Conservation (phyloP, 2,329 filamentous ascomycete genomes). For the Metarhizium robertsii region DNA sequence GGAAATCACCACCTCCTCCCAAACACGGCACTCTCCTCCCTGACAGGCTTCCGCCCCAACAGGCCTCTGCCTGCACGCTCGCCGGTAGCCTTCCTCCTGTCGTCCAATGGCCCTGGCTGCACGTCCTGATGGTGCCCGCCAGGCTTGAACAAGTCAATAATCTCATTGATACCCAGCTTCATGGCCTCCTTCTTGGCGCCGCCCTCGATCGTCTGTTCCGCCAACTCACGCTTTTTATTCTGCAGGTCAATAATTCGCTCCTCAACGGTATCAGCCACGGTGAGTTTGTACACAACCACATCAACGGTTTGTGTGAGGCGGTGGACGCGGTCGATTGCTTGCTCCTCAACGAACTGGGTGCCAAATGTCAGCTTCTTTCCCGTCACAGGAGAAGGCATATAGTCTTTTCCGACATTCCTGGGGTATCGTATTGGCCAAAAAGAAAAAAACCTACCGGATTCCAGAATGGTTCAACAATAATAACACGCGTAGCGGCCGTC, state of each 20-base stretch:
- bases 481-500: constrained; percentile 84
- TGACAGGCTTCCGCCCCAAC: constrained; percentile 17
- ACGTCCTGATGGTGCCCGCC: constrained; percentile 30
- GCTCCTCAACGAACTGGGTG: constrained; percentile 85
- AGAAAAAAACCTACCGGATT: constrained; percentile 58
- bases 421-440: too few relatives aligned
- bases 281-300: constrained; percentile 91
- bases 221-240: constrained; percentile 84
- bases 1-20: constrained; percentile 29
- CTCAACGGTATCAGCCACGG: constrained; percentile 78
- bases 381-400: rapidly evolving
- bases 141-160: constrained; percentile 78
- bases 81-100: constrained; percentile 1
- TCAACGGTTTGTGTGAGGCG: constrained; percentile 95
- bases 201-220: constrained; percentile 84
- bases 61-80: constrained; percentile 8
- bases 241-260: constrained; percentile 91
- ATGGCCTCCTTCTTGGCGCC: constrained; percentile 62
- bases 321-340: constrained; percentile 96
- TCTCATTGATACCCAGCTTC: constrained; percentile 88
- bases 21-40: constrained; percentile 30
- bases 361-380: not conserved
- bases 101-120: constrained; percentile 5
- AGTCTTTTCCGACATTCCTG: too few relatives aligned
- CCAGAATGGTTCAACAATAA: constrained; percentile 98